Base-by-base conservation (phyloP, 2,329 filamentous ascomycete species). In the Fusarium sp. region DNA sequence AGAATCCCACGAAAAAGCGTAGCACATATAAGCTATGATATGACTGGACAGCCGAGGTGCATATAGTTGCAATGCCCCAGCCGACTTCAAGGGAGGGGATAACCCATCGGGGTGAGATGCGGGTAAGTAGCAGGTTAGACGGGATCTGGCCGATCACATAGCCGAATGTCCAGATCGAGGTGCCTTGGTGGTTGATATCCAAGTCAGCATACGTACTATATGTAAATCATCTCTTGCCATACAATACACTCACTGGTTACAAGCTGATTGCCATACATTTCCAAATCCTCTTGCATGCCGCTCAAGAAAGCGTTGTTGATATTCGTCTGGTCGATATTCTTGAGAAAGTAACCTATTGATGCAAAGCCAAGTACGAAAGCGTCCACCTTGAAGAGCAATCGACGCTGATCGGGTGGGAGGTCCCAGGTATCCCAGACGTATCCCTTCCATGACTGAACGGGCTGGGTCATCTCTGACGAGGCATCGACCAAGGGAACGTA, bases 261-360 rank as follows among this genome's bases (percentile, higher is more conserved):
- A n/a, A 68, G 52, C 9, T 68, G 45, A 19, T 68, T 68, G 3
- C 66, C 66, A 13, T 45, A 57, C 50, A 68, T 60, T 3, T 27
- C 29, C 2, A 68, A 33, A 10, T 68, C 65, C 29, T 68, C 66
- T 42, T 68, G 57, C 66, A 68, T 68, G 2, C 65, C 65, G 33
- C 61, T 63, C 0, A 68, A 37, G 13, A 53, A 68, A 0, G 77
- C 77, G 67, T 79, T 79, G 25, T 74, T 76, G 43, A 79, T 62
- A 41, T 79, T 79, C 6, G 71, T 72, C 27, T 77, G 74, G 41
- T 79, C 77, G 1, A 80, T 66, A 6, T 73, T 71, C 38, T 73
- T 74, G 19, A 73, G 58, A n/a, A 74, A 73, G 41, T 73, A 74
- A 1, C 72, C 71, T 6, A 75, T 61, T 4, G 71, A 74, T 2